Percentiles rank a stretch among this genome's conserved stretches.
Evolutionary conservation across 176 grass and related monocot species (phyloP).

Genomic region (Aegilops bicornis): DNA sequence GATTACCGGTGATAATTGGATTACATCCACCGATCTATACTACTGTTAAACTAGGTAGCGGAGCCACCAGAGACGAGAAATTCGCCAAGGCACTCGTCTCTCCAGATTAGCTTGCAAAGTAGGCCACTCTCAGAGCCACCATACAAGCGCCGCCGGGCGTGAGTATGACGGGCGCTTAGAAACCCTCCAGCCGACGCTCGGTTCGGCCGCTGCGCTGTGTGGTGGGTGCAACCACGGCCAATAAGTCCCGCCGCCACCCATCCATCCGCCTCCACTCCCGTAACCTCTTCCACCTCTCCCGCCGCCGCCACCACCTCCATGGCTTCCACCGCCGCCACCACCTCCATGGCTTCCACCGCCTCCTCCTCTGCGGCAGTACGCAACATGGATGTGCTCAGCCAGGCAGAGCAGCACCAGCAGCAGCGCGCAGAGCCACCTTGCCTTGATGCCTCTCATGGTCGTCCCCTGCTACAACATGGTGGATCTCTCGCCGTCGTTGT

Average conservation of each 20-base stretch:
- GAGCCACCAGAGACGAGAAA: no score
- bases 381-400: background rate
- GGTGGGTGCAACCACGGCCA: background rate
- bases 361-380: background rate
- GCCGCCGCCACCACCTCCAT: no score
- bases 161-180: background rate
- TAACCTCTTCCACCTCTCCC: background rate
- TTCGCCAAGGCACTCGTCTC: no score
- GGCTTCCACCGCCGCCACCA: background rate
- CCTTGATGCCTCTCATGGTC: slow-evolving; percentile 14
- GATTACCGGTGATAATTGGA: no score
- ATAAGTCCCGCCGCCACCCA: background rate
- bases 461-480: background rate
- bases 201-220: background rate
- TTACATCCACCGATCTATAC: no score
- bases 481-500: no score
- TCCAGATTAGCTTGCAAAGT: background rate
- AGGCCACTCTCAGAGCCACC: slow-evolving; percentile 14
- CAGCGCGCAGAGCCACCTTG: background rate
- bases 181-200: background rate
- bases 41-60: no score
- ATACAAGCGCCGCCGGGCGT: background rate
- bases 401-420: background rate
- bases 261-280: no score
- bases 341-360: background rate